Percentiles rank a stretch among this genome's conserved stretches.
phyloP scores from a whole-genome alignment of 495 filamentous ascomycete species.

The Penicillium simplicissimum region DNA sequence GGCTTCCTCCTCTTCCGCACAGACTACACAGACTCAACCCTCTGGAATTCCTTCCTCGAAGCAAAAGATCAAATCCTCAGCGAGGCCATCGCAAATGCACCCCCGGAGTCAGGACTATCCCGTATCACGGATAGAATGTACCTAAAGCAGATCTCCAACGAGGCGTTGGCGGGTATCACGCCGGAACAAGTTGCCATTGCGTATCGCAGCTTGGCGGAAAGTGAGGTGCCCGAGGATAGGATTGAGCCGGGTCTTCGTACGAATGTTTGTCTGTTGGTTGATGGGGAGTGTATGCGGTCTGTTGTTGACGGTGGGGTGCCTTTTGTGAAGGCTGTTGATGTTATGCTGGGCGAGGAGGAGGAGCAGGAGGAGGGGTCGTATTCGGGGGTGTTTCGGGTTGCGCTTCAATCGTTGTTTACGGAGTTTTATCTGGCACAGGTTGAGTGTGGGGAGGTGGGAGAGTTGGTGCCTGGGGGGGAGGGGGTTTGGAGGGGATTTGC shows the following conservation, averaged over 20 bases:
- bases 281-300: conserved; percentile 10
- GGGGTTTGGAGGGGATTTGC: not conserved
- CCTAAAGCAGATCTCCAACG: conserved; percentile 1
- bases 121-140: conserved; percentile 2
- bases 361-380: not conserved
- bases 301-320: not conserved
- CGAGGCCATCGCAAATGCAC: not conserved
- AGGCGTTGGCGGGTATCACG: not conserved
- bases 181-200: conserved; percentile 1
- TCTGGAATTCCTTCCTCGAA: not conserved
- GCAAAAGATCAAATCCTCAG: not conserved
- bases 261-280: conserved; percentile 9
- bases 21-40: not conserved
- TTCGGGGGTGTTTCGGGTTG: conserved; percentile 1
- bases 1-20: conserved; percentile 12
- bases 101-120: not conserved
- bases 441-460: not conserved
- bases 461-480: not conserved
- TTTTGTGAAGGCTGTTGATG: conserved; percentile 8
- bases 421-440: not conserved
- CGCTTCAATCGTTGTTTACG: conserved; percentile 1
- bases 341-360: not conserved
- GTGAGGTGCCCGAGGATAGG: not conserved
- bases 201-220: not conserved
- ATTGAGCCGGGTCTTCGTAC: conserved; percentile 2